These are phyloP conservation scores for Ustilago lituana DNA, from an alignment of 1,284 basidiomycete species.

Conservation along the genomic window DNA sequence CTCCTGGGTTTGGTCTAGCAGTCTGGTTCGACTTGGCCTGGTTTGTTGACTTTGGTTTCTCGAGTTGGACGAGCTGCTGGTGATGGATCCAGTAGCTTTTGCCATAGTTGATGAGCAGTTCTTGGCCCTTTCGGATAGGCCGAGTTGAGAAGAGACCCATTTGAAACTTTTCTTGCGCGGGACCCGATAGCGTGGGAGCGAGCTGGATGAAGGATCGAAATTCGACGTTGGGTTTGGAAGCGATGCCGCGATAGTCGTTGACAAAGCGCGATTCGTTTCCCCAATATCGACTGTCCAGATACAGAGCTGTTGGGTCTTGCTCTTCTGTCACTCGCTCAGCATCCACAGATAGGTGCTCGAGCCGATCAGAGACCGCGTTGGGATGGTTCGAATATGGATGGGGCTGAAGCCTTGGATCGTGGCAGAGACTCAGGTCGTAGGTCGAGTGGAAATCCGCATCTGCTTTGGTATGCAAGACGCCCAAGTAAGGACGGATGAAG, in stretches of 20 bases:
- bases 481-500: slow-evolving; percentile 82
- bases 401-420: slow-evolving; percentile 10
- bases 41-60: not conserved
- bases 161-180: slow-evolving; percentile 8
- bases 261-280: slow-evolving; percentile 78
- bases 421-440: slow-evolving; percentile 76
- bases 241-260: slow-evolving; percentile 61
- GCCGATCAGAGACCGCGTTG: not conserved
- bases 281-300: slow-evolving; percentile 59
- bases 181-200: not conserved
- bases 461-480: slow-evolving; percentile 81
- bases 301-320: slow-evolving; percentile 24
- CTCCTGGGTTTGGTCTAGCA: not conserved
- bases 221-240: slow-evolving; percentile 45
- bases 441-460: slow-evolving; percentile 73
- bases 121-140: slow-evolving; percentile 80
- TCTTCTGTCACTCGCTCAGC: not conserved
- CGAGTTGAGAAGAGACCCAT: slow-evolving; percentile 67
- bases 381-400: not conserved
- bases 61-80: slow-evolving; percentile 15
- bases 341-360: slow-evolving; percentile 1
- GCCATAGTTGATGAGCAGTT: slow-evolving; percentile 89
- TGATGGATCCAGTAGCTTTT: slow-evolving; percentile 80
- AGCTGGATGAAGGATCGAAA: slow-evolving; percentile 49
- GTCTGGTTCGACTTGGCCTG: not conserved